Base-by-base conservation (phyloP, 1,284 basidiomycete genomes). In the Rhodotorula sp. region DNA sequence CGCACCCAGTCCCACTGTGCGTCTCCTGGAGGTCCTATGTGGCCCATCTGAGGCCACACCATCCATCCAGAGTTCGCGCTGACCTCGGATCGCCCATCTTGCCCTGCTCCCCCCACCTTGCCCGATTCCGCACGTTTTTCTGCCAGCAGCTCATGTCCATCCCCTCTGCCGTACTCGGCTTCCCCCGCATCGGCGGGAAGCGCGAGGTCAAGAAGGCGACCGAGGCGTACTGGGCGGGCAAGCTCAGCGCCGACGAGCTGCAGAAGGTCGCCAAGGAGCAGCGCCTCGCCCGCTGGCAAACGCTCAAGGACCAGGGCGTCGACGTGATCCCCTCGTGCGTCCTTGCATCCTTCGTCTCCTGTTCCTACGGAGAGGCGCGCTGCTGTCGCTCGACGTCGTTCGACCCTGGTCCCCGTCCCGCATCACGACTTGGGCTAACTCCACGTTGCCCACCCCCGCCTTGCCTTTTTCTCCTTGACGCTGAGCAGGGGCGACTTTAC, bases 401-500 rank as follows among this genome's bases (percentile, higher is more conserved):
- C 12, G n/a, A 29, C 27, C 9, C 13, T 17, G 5, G 50, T n/a
- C 6, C 32, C 6, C 29, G 15, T 58, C n/a, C n/a, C 7, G 27
- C 36, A 22, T 19, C 29, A 21, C n/a, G 57, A 17, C 13, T 15
- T 29, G 10, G n/a, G 6, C 39, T 15, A 44, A n/a, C 12, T 34
- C 54, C 21, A 34, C 51, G 19, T 54, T 34, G 13, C 27, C 0
- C 37, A 25, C 25, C 32, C 46, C 32, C 10, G 10, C 25, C 29
- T n/a, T 15, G 12, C 17, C 60, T 19, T 25, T 32, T 9, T 34
- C 12, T 5, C 5, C n/a, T n/a, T n/a, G n/a, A n/a, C n/a, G n/a
- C n/a, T n/a, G n/a, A 46, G 32, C 80, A 97, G 94, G 80, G 95
- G 95, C 81, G 96, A 98, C 81, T 99, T 98, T 84, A 91, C 96